Percentiles rank a stretch among this genome's conserved stretches.
Conservation (phyloP, 2,329 filamentous ascomycete species). For the Uncinocarpus reesii region DNA sequence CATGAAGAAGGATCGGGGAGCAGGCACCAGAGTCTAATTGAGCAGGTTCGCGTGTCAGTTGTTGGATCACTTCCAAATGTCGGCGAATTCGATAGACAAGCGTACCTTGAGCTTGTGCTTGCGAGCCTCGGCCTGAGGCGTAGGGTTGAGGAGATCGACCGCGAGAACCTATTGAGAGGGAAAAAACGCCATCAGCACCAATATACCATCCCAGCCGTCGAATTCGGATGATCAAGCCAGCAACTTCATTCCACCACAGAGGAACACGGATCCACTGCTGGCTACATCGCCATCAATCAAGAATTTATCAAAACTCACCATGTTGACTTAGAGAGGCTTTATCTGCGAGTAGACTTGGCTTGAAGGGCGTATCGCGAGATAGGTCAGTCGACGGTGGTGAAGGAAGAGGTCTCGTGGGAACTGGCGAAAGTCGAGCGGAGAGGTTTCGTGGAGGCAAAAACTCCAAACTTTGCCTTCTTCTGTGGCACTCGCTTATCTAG, state of each 20-base stretch:
- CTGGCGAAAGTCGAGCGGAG: no score
- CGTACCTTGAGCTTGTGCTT: conserved; percentile 99
- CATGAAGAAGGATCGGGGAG: conserved; percentile 99
- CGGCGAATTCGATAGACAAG: conserved; percentile 20
- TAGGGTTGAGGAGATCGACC: conserved; percentile 99
- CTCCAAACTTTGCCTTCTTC: conserved; percentile 25
- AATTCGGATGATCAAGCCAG: background rate
- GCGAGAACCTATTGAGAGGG: conserved; percentile 74
- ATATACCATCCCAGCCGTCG: background rate
- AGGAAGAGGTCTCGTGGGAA: conserved; percentile 26
- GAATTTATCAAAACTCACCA: conserved; percentile 26
- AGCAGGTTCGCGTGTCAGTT: conserved; percentile 6
- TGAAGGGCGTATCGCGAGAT: conserved; percentile 33
- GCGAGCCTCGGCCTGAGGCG: conserved; percentile 91
- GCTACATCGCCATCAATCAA: background rate
- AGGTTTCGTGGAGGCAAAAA: conserved; percentile 23
- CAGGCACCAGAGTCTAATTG: conserved; percentile 76
- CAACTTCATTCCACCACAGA: background rate
- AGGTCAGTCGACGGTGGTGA: conserved; percentile 20
- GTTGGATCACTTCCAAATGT: background rate
- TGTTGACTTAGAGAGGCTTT: conserved; percentile 35
- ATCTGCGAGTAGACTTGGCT: conserved; percentile 31
- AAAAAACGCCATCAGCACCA: conserved; percentile 9
- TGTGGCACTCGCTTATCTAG: conserved; percentile 32
- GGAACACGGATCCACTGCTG: background rate